Conservation (phyloP, 2,329 filamentous ascomycete genomes). For the Apiospora sp. region DNA sequence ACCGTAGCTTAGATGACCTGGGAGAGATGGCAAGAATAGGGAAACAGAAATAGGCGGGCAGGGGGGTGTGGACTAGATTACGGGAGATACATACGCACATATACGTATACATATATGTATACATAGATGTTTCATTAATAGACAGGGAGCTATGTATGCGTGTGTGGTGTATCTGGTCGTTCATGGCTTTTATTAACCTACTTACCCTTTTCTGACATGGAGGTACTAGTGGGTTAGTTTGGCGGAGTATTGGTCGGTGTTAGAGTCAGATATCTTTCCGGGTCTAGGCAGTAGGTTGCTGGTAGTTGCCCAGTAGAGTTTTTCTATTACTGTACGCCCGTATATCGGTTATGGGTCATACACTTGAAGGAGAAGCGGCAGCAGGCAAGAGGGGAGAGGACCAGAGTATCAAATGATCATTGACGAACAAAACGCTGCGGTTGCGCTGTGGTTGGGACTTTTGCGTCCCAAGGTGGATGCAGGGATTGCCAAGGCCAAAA, state of each 20-base stretch:
- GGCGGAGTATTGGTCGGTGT: conserved; percentile 20
- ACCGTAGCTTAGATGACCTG: conserved; percentile 1
- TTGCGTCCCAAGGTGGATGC: conserved; percentile 9
- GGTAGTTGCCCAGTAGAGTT: conserved; percentile 5
- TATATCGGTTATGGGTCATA: not conserved
- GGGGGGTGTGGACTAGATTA: conserved; percentile 12
- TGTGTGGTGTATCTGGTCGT: conserved; percentile 20
- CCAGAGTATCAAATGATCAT: not conserved
- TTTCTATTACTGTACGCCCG: conserved; percentile 5
- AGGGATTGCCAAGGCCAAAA: conserved; percentile 11
- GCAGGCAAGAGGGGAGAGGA: not conserved
- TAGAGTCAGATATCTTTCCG: conserved; percentile 13
- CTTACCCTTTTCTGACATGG: conserved; percentile 19
- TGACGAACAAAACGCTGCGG: not conserved
- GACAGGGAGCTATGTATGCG: conserved; percentile 17
- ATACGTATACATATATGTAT: conserved; percentile 14
- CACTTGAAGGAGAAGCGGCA: not conserved
- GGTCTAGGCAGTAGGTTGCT: not conserved
- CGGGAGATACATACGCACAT: not conserved
- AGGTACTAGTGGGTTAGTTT: conserved; percentile 17
- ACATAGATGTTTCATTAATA: conserved; percentile 23
- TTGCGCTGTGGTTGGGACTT: conserved; percentile 9
- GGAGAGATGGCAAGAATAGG: conserved; percentile 8
- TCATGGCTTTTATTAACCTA: conserved; percentile 14
- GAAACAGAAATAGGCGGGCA: conserved; percentile 19